Base-by-base conservation (phyloP, 2,329 filamentous ascomycete species). In the Hypoxylon sp. region DNA sequence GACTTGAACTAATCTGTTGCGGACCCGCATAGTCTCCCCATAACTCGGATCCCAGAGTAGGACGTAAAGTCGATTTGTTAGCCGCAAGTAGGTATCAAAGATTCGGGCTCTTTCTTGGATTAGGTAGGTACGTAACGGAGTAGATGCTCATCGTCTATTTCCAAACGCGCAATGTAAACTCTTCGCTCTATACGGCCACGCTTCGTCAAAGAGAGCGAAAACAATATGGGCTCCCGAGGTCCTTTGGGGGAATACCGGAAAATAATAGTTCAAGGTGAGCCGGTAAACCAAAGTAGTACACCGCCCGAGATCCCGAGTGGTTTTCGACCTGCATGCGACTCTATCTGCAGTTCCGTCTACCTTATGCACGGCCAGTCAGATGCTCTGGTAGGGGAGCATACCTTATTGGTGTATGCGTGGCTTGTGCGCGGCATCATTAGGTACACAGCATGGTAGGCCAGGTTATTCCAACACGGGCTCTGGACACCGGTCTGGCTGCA, bases 321-420 rank as follows among this genome's bases (percentile, higher is more conserved):
- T 66, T 68, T 60, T 68, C 58, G 58, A 53, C 49, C 30, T 63
- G 59, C 63, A 66, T 65, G 30, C 25, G 13, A 43, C 23, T 53
- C 32, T 28, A n/a, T 53, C 32, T 28, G 21, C 48, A 43, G 14
- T 43, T 43, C n/a, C n/a, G 7, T 43, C 38, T 21, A 10, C 10
- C 32, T 13, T 30, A 41, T 59, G 30, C 48, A 50, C 19, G 38
- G 38, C 9, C 14, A 45, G 5, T 13, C 19, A 23, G 25, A 23
- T 41, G 19, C 25, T 14, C 36, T n/a, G 17, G n/a, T n/a, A n/a
- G n/a, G 28, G 34, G 14, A 28, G 17, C 17, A 17, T 58, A n/a
- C n/a, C n/a, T n/a, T n/a, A 46, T 21, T 10, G 6, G 28, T 9
- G 28, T 30, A 30, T 30, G n/a, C n/a, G n/a, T n/a, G 28, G 28